A percentile compares a stretch with the other conserved stretches of the same genome.
These are phyloP conservation scores for Fusarium sp. DNA, from an alignment of 2,329 filamentous ascomycete species.

Conservation along the genomic window DNA sequence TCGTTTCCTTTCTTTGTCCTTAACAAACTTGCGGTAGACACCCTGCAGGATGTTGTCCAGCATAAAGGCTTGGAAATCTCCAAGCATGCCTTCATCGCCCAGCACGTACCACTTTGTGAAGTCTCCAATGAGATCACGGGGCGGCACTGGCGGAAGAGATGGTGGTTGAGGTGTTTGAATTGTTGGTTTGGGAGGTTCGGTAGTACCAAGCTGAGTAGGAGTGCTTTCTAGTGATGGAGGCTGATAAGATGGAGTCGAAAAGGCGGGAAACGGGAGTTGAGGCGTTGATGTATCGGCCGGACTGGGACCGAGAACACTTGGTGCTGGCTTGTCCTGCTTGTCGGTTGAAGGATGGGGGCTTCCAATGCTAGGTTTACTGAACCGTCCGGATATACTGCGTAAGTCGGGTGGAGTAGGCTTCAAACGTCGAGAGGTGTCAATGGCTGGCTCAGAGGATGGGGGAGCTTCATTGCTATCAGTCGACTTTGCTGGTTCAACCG, in stretches of 20 bases:
- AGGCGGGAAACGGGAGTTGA: conserved; percentile 25
- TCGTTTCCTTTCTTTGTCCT: conserved; percentile 56
- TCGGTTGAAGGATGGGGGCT: background rate
- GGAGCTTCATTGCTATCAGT: conserved; percentile 28
- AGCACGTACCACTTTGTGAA: conserved; percentile 67
- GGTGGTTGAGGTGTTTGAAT: conserved; percentile 18
- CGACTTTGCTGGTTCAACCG: conserved; percentile 14
- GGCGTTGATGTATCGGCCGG: conserved; percentile 2
- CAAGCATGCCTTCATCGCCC: conserved; percentile 66
- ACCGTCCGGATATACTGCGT: background rate
- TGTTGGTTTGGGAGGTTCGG: background rate
- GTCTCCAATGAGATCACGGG: conserved; percentile 59
- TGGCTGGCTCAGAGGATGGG: conserved; percentile 24
- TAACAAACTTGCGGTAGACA: conserved; percentile 56
- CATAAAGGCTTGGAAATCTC: conserved; percentile 61
- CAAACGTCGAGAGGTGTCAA: conserved; percentile 6
- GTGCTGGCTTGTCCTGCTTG: conserved; percentile 14
- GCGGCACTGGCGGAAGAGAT: conserved; percentile 26
- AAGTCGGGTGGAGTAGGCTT: background rate
- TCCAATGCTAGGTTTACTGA: background rate
- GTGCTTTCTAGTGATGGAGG: background rate
- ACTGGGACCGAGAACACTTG: conserved; percentile 5
- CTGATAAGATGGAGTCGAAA: conserved; percentile 9
- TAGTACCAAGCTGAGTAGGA: conserved; percentile 9
- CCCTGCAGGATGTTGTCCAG: conserved; percentile 59